These are phyloP conservation scores for Abrus precatorius DNA, from an alignment of 306 rosid species.

Conservation along the genomic window DNA sequence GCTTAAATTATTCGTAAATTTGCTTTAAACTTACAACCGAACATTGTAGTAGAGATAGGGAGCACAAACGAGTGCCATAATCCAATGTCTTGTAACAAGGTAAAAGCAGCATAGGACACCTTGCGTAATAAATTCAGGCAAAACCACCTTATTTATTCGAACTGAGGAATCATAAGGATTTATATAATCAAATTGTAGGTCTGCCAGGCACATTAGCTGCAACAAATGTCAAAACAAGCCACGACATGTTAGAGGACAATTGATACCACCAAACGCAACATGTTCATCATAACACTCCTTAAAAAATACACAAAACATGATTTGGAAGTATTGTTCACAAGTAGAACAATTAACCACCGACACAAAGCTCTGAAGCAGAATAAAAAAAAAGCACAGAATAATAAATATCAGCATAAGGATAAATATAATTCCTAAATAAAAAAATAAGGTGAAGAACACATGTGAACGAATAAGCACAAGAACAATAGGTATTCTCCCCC, in stretches of 20 bases:
- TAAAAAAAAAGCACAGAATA: background rate
- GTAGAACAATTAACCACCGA: background rate
- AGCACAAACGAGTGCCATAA: slow-evolving; percentile 67
- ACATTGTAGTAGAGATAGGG: slow-evolving; percentile 82
- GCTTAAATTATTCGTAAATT: background rate
- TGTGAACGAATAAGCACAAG: background rate
- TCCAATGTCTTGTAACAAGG: slow-evolving; percentile 84
- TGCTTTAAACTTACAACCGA: slow-evolving; percentile 70
- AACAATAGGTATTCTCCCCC: background rate
- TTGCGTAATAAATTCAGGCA: slow-evolving; percentile 78
- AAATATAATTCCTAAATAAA: background rate
- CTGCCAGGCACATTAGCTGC: slow-evolving; percentile 98
- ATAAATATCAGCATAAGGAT: background rate
- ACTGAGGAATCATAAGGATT: slow-evolving; percentile 89
- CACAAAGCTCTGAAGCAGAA: slow-evolving; percentile 1
- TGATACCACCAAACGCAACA: background rate
- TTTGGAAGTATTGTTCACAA: background rate
- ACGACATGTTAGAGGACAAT: background rate
- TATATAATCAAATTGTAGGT: slow-evolving; percentile 91
- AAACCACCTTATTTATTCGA: slow-evolving; percentile 71
- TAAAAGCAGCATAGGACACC: slow-evolving; percentile 69
- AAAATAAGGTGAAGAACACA: background rate
- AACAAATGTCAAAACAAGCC: slow-evolving; percentile 43
- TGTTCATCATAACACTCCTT: background rate
- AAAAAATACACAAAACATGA: background rate